Evolutionary conservation across 2,329 filamentous ascomycete genomes (phyloP), one percentile per base, ranked within the genome.

Genomic region (Gremmenia infestans): DNA sequence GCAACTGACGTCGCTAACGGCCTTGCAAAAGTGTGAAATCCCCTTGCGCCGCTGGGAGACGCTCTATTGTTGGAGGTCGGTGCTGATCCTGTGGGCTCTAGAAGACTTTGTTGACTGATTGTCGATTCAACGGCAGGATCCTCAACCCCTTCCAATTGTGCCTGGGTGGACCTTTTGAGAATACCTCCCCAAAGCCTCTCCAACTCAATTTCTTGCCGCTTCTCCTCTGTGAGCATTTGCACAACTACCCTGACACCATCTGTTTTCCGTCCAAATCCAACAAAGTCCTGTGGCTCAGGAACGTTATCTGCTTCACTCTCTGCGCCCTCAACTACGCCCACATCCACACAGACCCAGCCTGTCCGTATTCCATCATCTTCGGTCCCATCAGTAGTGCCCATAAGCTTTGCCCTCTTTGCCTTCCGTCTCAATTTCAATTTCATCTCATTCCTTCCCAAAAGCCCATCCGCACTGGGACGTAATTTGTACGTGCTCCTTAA

Each of bases 281-380:
- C 85, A 55, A 92, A 83, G 8, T 81, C 77, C 15, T 75, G 73
- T 19, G 78, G 76, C 39, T 78, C 68, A 25, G 75, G 72, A 11
- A 73, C 69, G 14, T 72, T 68, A 59, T 82, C 78, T 22, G 52
- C 53, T 25, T 60, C 55, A 8, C 70, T 67, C 15, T 70, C 66
- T n/a, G 78, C 76, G 22, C 81, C 80, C 45, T 87, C 82, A 1
- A 91, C 79, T 15, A 81, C 82, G 4, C 89, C 90, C 9, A 94
- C 81, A 69, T 96, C 95, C 58, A 97, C 89, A 72, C 94, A 99
- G 19, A 99, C 88, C 94, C 94, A 99, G 9, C 91, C 92, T 0
- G 93, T 97, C 12, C 88, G 86, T 52, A 96, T 89, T 2, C 92
- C 93, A 67, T 97, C 90, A 64, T 96, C 92, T 1, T 80, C 75